Percentiles rank a stretch among this genome's conserved stretches.
phyloP scores from a whole-genome alignment of 129 eudicot genomes.

The Glebionis coronaria region DNA sequence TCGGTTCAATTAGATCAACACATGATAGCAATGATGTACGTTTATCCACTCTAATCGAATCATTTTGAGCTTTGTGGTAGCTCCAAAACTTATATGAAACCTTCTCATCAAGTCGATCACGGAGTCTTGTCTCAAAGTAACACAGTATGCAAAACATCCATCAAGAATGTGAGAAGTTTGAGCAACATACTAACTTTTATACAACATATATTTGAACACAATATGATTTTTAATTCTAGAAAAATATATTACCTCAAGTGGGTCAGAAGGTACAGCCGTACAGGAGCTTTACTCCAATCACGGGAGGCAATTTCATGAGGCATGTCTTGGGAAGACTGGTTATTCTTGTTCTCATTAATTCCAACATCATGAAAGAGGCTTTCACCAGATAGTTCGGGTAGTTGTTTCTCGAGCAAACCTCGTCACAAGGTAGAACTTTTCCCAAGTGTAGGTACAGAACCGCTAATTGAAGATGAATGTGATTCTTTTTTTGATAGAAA shows the following conservation, averaged over 20 bases:
- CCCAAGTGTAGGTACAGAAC: conserved; percentile 78
- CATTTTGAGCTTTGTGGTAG: no score
- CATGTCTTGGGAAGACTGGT: conserved; percentile 35
- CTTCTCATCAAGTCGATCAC: no score
- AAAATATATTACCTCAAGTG: conserved; percentile 61
- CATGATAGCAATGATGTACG: no score
- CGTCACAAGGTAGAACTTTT: conserved; percentile 92
- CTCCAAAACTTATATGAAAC: no score
- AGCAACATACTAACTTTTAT: no score
- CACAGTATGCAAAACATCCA: no score
- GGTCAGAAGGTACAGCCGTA: conserved; percentile 70
- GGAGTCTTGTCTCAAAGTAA: no score
- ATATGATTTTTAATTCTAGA: not conserved
- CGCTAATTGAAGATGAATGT: conserved; percentile 45
- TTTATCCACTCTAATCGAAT: no score
- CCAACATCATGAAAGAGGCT: conserved; percentile 52
- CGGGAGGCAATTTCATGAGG: conserved; percentile 26
- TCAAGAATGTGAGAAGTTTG: no score
- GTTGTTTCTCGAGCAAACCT: conserved; percentile 98
- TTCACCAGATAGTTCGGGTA: conserved; percentile 85
- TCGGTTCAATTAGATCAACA: no score
- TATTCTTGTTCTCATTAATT: conserved; percentile 47
- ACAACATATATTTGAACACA: not conserved
- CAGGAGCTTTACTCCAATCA: conserved; percentile 48
- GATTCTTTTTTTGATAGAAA: conserved; percentile 54